These are phyloP conservation scores for Talaromyces proteolyticus DNA, from an alignment of 495 filamentous ascomycete genomes.

Conservation along the genomic window DNA sequence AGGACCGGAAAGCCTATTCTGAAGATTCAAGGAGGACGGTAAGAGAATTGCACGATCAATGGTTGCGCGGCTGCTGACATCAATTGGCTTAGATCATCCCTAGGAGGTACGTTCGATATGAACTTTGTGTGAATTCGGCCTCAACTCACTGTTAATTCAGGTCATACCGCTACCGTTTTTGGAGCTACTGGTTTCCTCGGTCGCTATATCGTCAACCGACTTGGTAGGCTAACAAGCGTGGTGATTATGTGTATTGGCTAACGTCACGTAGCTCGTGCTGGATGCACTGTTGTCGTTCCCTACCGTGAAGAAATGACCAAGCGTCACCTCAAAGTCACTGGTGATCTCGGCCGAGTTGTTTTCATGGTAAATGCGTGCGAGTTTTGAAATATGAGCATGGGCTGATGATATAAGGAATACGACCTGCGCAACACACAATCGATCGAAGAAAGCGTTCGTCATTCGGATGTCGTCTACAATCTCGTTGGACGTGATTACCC, in stretches of 20 bases:
- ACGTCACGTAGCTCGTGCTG: slow-evolving; percentile 64
- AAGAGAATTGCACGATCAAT: slow-evolving; percentile 19
- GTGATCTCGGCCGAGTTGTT: slow-evolving; percentile 83
- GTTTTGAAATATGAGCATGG: slow-evolving; percentile 1
- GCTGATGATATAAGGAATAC: slow-evolving; percentile 59
- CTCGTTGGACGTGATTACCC: slow-evolving; percentile 89
- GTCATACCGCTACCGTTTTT: slow-evolving; percentile 95
- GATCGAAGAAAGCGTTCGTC: slow-evolving; percentile 92
- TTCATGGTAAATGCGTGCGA: slow-evolving; percentile 60
- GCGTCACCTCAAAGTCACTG: slow-evolving; percentile 89
- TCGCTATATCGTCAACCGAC: slow-evolving; percentile 93
- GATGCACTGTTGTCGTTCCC: slow-evolving; percentile 89
- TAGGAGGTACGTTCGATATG: slow-evolving; percentile 62
- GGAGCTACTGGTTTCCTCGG: slow-evolving; percentile 95
- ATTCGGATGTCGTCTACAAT: slow-evolving; percentile 97
- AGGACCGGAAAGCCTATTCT: slow-evolving; percentile 84
- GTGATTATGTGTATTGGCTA: slow-evolving; percentile 16
- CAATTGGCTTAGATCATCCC: slow-evolving; percentile 56
- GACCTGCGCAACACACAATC: slow-evolving; percentile 93
- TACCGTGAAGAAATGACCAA: slow-evolving; percentile 97
- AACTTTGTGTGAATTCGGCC: slow-evolving; percentile 14
- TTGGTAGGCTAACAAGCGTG: slow-evolving; percentile 56
- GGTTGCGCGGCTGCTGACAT: slow-evolving; percentile 17
- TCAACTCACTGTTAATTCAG: slow-evolving; percentile 40
- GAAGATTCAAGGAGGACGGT: slow-evolving; percentile 79